These are phyloP conservation scores for Ascochyta koolunga DNA, from an alignment of 2,329 filamentous ascomycete species.

Conservation along the genomic window DNA sequence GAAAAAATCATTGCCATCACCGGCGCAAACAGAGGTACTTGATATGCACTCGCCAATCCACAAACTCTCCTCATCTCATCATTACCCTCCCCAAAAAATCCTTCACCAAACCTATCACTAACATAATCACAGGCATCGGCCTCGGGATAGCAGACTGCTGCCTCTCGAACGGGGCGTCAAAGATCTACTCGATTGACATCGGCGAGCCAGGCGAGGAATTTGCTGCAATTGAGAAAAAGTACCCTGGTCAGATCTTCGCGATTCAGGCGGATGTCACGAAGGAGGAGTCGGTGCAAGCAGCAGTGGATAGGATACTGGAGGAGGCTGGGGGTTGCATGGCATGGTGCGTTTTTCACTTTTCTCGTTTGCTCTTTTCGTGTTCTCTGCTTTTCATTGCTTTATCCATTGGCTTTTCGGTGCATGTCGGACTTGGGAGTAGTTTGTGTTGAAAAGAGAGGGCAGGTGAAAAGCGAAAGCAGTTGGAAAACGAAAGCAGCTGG, in stretches of 20 bases:
- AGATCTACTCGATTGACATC: constrained; percentile 57
- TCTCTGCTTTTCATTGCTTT: too few species aligned
- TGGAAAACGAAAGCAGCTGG: too few species aligned
- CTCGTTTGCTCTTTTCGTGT: too few species aligned
- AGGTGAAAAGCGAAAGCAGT: too few species aligned
- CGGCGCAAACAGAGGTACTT: constrained; percentile 36
- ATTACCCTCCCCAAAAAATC: background rate
- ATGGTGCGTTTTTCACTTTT: constrained; percentile 45
- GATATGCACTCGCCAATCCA: background rate
- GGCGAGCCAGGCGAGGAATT: constrained; percentile 53
- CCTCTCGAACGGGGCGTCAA: constrained; percentile 52
- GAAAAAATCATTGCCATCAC: constrained; percentile 40
- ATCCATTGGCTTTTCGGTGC: too few species aligned
- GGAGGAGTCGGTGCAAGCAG: constrained; percentile 53
- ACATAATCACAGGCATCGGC: constrained; percentile 44
- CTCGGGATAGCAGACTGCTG: constrained; percentile 57
- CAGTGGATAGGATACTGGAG: constrained; percentile 53
- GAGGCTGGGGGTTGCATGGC: constrained; percentile 55
- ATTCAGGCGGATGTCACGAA: constrained; percentile 56
- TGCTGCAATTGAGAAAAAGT: constrained; percentile 44
- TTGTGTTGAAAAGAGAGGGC: too few species aligned
- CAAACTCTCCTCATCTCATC: background rate
- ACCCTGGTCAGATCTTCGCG: constrained; percentile 50
- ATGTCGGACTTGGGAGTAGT: too few species aligned
- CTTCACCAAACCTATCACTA: background rate